Evolutionary conservation across 345 rosid genomes (phyloP).

Genomic region (Sonneratia alba): DNA sequence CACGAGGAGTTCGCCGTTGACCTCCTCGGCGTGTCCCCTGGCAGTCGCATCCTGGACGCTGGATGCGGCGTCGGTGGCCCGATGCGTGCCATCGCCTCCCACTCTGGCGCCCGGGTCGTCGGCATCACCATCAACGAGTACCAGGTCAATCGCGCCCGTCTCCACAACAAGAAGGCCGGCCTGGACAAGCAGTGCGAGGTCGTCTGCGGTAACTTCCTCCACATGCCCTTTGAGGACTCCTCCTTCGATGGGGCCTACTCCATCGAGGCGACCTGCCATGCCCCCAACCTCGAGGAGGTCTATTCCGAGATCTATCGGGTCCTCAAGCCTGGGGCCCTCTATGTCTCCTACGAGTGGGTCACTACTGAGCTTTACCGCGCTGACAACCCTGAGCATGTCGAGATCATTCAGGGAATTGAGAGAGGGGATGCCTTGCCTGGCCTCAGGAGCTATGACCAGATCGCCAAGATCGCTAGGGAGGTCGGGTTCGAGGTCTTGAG

Average conservation of each 20-base stretch:
- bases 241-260: slow-evolving; percentile 96
- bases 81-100: slow-evolving; percentile 96
- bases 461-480: slow-evolving; percentile 49
- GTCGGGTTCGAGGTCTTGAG: slow-evolving; percentile 85
- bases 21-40: slow-evolving; percentile 53
- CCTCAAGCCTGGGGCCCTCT: slow-evolving; percentile 31
- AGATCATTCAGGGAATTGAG: slow-evolving; percentile 82
- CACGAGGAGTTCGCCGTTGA: slow-evolving; percentile 87
- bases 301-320: slow-evolving; percentile 34
- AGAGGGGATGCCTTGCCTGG: slow-evolving; percentile 92
- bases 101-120: slow-evolving; percentile 69
- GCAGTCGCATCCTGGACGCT: slow-evolving; percentile 59
- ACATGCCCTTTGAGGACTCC: slow-evolving; percentile 76
- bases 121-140: slow-evolving; percentile 97
- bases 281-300: slow-evolving; percentile 81
- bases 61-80: slow-evolving; percentile 99
- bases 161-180: slow-evolving; percentile 85
- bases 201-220: slow-evolving; percentile 76
- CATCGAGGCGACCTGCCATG: slow-evolving; percentile 96
- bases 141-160: slow-evolving; percentile 76
- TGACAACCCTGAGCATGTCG: slow-evolving; percentile 43
- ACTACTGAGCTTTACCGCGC: slow-evolving; percentile 18
- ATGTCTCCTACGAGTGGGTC: slow-evolving; percentile 39
- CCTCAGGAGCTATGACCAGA: slow-evolving; percentile 47
- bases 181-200: slow-evolving; percentile 70